These are phyloP conservation scores for Gomphus bonarii DNA, from an alignment of 1,284 basidiomycete genomes.

Conservation along the genomic window DNA sequence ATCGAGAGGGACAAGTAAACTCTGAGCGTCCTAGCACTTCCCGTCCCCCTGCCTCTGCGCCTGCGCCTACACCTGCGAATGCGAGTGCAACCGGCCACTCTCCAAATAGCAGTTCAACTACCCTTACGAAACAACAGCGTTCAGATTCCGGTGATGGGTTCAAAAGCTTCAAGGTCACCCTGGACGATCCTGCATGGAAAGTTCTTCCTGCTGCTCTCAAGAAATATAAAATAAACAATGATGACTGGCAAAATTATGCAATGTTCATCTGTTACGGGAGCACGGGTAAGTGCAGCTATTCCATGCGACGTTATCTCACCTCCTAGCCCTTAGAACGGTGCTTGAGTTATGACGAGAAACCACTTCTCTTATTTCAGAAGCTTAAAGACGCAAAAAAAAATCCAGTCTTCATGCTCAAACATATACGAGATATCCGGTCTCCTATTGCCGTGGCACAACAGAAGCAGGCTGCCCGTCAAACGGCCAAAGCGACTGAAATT, in stretches of 20 bases:
- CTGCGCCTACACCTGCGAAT: not conserved
- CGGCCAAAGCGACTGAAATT: conserved; percentile 40
- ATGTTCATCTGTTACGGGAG: conserved; percentile 98
- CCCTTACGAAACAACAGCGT: conserved; percentile 31
- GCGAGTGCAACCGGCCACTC: conserved; percentile 2
- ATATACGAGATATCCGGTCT: conserved; percentile 96
- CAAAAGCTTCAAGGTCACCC: conserved; percentile 81
- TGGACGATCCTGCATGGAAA: conserved; percentile 98
- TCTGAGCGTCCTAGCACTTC: conserved; percentile 17
- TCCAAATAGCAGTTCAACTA: conserved; percentile 10
- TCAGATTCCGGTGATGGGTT: conserved; percentile 57
- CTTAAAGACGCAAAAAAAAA: conserved; percentile 96
- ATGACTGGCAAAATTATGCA: conserved; percentile 98
- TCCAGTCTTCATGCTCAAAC: conserved; percentile 97
- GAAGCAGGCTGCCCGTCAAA: conserved; percentile 70
- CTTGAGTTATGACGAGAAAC: conserved; percentile 96
- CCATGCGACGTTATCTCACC: not conserved
- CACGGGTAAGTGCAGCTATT: conserved; percentile 44
- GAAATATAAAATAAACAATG: conserved; percentile 98
- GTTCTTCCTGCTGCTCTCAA: conserved; percentile 95
- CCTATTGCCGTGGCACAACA: conserved; percentile 92
- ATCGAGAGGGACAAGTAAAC: conserved; percentile 20
- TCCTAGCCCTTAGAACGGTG: conserved; percentile 69
- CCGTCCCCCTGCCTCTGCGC: not conserved
- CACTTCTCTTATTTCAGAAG: conserved; percentile 91